Base-by-base conservation (phyloP, 768 basidiomycete species). In the Lactarius psammicola region DNA sequence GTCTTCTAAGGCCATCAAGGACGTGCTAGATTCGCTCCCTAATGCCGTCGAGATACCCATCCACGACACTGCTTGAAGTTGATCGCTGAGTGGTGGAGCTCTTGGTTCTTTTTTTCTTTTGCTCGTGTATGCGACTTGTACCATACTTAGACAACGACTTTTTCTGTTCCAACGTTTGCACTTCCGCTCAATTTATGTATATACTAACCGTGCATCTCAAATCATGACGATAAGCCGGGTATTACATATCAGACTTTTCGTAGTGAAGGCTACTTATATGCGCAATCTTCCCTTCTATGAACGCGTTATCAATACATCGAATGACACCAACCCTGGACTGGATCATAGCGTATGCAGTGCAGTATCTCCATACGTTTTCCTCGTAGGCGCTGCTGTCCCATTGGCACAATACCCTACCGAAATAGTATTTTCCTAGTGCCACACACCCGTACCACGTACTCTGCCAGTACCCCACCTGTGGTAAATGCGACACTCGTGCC, bases 11-110 rank as follows among this genome's bases (percentile, higher is more conserved):
- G 80, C 83, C 9, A 82, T 87, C 62, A 75, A 75, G 36, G 81
- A 84, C 20, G 86, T 86, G 68, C 79, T 88, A 36, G 81, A 83
- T 4, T 71, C 75, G 28, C 77, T 87, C 10, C 81, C 83, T 17
- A 78, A 71, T 30, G 75, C 77, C 30, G 75, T 77, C 1, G 73
- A 76, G 70, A 54, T 68, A 20, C 56, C 67, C 36, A 4, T 36
- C 42, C 17, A n/a, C 36, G 56, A 67, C 10, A 46, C 65, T 26
- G 54, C 67, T 3, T 62, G 36, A 66, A 44, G 56, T 11, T 10
- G 31, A 55, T 17, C 17, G 3, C n/a, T 46, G 4, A 23, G 38
- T 23, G n/a, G 20, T 20, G 42, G 42, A 44, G n/a, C 18, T 9
- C n/a, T 44, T 44, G 42, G 20, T n/a, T n/a, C 42, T 49, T 49